Base-by-base conservation (phyloP, 768 basidiomycete species). In the Auriscalpium orientale region DNA sequence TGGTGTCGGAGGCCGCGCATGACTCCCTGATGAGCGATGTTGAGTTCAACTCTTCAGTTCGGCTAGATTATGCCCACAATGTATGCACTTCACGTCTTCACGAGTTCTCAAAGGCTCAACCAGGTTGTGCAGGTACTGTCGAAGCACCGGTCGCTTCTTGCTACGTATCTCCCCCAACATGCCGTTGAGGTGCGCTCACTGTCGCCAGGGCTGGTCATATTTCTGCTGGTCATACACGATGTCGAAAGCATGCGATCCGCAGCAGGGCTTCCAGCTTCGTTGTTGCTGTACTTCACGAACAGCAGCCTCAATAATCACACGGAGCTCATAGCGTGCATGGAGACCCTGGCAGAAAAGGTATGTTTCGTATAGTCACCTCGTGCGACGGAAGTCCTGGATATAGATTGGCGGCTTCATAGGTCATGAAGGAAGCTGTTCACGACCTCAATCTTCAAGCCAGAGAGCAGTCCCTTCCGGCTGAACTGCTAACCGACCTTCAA, bases 41-140 rank as follows among this genome's bases (percentile, higher is more conserved):
- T 21, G 94, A 95, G 68, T 97, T 95, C 66, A 95, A 92, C 66
- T 87, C 92, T 4, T 86, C 94, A 33, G 80, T 98, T 51, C 78
- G 94, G 16, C 87, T 87, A 63, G 92, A 95, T 64, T 95, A 87
- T 63, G 84, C 84, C 0, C 78, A 84, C 59, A 85, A 81, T 37
- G 91, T 91, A 63, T 62, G 82, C 61, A 20, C 22, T 38, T 12
- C 8, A 13, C 13, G 43, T 15, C 8, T 21, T 53, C 8, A 8
- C 13, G 13, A 16, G 33, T 18, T n/a, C 10, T 10, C 5, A 8
- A 18, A 16, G 8, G 1, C n/a, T 6, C 1, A n/a, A 16, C 20
- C 11, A 57, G 21, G 11, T 56, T 46, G 33, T 52, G 4, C 63
- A 95, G 92, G 82, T 89, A 21, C 78, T 90, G 48, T 65, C 75